Base-by-base conservation (phyloP, 2,329 filamentous ascomycete genomes). In the Xylariaceae sp. region DNA sequence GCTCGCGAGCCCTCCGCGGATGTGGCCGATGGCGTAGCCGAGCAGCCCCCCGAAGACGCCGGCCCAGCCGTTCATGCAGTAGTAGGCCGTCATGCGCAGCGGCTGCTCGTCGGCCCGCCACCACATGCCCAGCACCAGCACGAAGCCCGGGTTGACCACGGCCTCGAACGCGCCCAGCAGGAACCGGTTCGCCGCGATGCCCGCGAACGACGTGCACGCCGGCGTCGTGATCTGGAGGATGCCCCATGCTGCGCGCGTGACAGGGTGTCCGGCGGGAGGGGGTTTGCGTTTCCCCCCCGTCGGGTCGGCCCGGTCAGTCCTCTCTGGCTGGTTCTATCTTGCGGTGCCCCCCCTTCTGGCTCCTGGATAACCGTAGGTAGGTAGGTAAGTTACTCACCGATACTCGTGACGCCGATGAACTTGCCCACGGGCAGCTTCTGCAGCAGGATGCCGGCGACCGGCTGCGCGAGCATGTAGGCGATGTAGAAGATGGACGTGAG, bases 401-500 rank as follows among this genome's bases (percentile, higher is more conserved):
- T 29, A 25, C 32, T 28, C 7, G 43, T 46, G 23, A 31, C 26
- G 11, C 50, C 49, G 2, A 53, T 47, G 30, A 54, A 50, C 28
- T 50, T 54, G 13, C 47, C 51, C 1, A 43, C 29, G 1, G 48
- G 49, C 3, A 50, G 38, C 28, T 45, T 42, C 37, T 54, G 51
- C 2, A 54, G 43, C 9, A 49, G 31, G 32, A 50, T 51, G 2
- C 50, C 50, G 2, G 49, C 50, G 5, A 46, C 44, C 18, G 48
- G 51, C 36, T 54, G 51, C 8, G 51, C 49, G 17, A 52, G 31
- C 29, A 54, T 31, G 28, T 54, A 54, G 2, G 47, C 50, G 17
- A 54, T 45, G 36, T 54, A 54, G 29, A 54, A 54, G 24, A 53
- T 43, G 7, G 51, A 54, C 3, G 41, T 42, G 5, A 70, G 55